Base-by-base conservation (phyloP, 2,329 filamentous ascomycete genomes). In the Harringtonia lauricola region DNA sequence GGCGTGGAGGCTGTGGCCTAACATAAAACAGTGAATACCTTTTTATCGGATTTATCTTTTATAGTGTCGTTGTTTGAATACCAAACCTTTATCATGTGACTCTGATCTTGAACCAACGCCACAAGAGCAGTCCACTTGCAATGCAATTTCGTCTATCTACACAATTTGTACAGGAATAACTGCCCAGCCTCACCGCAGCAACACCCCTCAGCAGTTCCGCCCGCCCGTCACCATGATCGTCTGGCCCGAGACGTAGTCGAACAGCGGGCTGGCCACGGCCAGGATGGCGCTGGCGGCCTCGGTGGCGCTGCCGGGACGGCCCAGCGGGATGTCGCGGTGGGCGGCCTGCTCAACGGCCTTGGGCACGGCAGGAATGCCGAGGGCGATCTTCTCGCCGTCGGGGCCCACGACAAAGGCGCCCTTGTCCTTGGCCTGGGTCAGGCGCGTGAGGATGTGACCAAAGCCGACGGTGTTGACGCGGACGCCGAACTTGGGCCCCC, bases 151-250 rank as follows among this genome's bases (percentile, higher is more conserved):
- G 7, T 26, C 24, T 26, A 26, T 26, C 24, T 26, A 26, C 24
- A 26, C 7, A 6, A 7, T 26, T 26, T 26, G 24, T 14, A 15
- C 34, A 24, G 34, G n/a, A n/a, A n/a, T 7, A 14, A 5, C n/a
- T 28, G 4, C 24, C 18, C 4, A 4, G 9, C 15, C n/a, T 3
- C 15, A 15, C 21, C n/a, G n/a, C n/a, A n/a, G n/a, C n/a, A n/a
- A 22, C 26, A 24, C 33, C 13, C 30, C 19, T 52, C 59, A 79
- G 67, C 77, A 78, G 51, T 77, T 76, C 46, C 74, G 68, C 3
- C 87, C 86, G 14, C 86, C 87, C 6, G 86, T 92, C 42, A 92
- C 86, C 66, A 81, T 85, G 52, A 94, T 83, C 1, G 86, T 90
- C 72, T 94, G 86, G 0, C 88, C 87, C 49, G 75, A 82, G 4